phyloP scores from a whole-genome alignment of 768 basidiomycete genomes.

The Tricholoma terreum region DNA sequence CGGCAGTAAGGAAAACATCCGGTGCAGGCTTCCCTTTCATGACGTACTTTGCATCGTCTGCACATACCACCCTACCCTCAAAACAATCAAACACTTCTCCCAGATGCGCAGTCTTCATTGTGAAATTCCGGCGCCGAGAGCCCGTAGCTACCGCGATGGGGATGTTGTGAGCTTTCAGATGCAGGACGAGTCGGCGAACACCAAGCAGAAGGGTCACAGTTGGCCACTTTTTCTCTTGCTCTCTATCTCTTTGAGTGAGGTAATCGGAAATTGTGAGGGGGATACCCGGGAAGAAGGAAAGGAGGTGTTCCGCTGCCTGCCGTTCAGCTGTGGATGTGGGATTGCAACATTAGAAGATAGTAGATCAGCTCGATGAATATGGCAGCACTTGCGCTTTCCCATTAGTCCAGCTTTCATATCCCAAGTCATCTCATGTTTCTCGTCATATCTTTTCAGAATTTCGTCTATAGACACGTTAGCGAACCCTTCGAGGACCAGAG shows the following conservation, averaged over 20 bases:
- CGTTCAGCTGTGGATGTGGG: constrained; percentile 49
- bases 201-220: constrained; percentile 74
- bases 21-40: constrained; percentile 77
- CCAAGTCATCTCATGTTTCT: constrained; percentile 67
- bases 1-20: constrained; percentile 77
- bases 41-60: constrained; percentile 54
- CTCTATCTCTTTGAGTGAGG: constrained; percentile 48
- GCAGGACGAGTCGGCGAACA: constrained; percentile 60
- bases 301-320: constrained; percentile 60
- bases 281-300: constrained; percentile 76
- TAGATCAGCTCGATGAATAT: background rate
- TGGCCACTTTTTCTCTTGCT: constrained; percentile 68
- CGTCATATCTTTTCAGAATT: constrained; percentile 68
- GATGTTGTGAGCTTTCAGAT: constrained; percentile 62
- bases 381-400: constrained; percentile 63
- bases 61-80: constrained; percentile 64
- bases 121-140: constrained; percentile 61
- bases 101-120: constrained; percentile 64
- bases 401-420: constrained; percentile 86
- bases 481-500: constrained; percentile 3
- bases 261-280: constrained; percentile 61
- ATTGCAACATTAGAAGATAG: background rate
- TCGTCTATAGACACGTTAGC: constrained; percentile 44
- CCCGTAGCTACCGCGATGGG: constrained; percentile 85
- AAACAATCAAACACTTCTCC: constrained; percentile 59